Conservation (phyloP, 306 rosid species). For the Prinsepia uniflora region DNA sequence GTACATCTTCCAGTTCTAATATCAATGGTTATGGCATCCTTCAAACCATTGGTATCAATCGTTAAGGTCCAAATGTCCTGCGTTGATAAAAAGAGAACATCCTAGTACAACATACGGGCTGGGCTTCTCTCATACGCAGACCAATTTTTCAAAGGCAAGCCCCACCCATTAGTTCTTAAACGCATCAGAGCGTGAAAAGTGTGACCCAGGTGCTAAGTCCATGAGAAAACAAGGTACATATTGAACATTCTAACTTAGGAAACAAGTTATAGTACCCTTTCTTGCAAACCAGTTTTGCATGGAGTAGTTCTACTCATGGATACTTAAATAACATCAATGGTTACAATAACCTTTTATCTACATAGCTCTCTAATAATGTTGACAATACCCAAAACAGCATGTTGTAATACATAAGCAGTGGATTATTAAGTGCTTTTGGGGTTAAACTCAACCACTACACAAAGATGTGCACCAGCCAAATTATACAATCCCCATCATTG, state of each 20-base stretch:
- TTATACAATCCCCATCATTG: not conserved
- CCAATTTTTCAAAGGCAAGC: not conserved
- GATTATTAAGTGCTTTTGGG: not conserved
- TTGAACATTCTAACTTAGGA: not conserved
- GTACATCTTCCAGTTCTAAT: not conserved
- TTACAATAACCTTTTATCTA: not conserved
- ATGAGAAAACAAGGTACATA: not conserved
- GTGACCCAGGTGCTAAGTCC: not conserved
- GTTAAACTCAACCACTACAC: not conserved
- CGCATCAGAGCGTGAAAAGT: not conserved
- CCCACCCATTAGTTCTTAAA: not conserved
- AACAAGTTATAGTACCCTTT: not conserved
- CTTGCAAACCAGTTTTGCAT: slow-evolving; percentile 1
- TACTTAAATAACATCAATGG: slow-evolving; percentile 2
- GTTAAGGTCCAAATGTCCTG: not conserved
- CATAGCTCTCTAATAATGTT: not conserved
- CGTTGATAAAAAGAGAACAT: not conserved
- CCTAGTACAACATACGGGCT: not conserved
- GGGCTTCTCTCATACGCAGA: not conserved
- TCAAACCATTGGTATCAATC: not conserved
- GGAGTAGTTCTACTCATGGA: not conserved
- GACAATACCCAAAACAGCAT: not conserved
- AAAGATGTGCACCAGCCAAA: not conserved
- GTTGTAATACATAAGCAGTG: not conserved
- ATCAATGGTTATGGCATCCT: not conserved